Evolutionary conservation across 2,329 filamentous ascomycete genomes (phyloP), one percentile per base, ranked within the genome.

Genomic region (Pleomassaria siparia): DNA sequence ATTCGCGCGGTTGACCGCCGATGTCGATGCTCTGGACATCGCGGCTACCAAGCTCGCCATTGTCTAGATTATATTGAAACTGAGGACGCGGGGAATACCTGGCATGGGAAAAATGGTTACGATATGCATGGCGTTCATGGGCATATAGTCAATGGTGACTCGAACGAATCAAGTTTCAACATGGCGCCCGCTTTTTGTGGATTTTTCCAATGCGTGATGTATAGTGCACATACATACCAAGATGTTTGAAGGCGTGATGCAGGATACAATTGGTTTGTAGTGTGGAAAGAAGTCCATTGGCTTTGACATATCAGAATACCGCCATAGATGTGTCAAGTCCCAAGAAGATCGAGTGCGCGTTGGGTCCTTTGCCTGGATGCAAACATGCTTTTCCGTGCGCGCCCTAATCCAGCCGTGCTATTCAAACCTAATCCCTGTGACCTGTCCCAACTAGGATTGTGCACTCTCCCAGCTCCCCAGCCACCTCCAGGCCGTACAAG

Each of bases 11-110:
- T 85, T 99, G 62, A 97, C 94, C 49, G 80, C 91, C 56, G 94
- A 99, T 76, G 91, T 97, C 66, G 94, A 99, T 78, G 94, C 94
- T 72, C 88, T 99, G 67, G 94, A 99, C 80, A 96, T 99, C 78
- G 95, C 94, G 59, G 95, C 94, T 71, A 97, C 94, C 78, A 99
- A 97, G 88, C 87, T 99, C 67, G 87, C 88, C 67, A 94, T 99
- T 72, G 94, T 97, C 75, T 97, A 95, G 87, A 68, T 62, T 44
- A 43, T 35, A 21, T 36, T 20, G 40, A 15, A 30, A 15, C 6
- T 20, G 29, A n/a, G 42, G 45, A 21, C 13, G 49, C 54, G 59
- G 43, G 18, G 18, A 24, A 43, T 44, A 41, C 25, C 63, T 62
- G 60, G 60, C 54, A 58, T 50, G 46, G 12, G 45, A 56, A 62